Conservation (phyloP, 2,329 filamentous ascomycete species). For the Akanthomyces uredinophilus region DNA sequence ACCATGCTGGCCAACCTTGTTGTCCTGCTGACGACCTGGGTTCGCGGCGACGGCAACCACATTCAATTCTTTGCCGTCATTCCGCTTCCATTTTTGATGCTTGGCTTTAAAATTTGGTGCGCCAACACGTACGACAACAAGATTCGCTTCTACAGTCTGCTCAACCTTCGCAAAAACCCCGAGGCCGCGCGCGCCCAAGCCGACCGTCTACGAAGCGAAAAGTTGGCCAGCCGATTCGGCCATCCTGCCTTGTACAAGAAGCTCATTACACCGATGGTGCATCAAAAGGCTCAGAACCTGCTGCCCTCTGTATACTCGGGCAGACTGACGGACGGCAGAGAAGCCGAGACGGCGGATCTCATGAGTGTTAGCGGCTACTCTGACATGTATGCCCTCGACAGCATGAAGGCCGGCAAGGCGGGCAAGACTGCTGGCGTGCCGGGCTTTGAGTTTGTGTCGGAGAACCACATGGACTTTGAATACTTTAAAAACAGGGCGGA, state of each 20-base stretch:
- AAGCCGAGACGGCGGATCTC: slow-evolving; percentile 50
- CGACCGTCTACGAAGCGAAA: slow-evolving; percentile 56
- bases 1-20: slow-evolving; percentile 73
- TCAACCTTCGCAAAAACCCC: slow-evolving; percentile 44
- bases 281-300: slow-evolving; percentile 81
- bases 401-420: slow-evolving; percentile 59
- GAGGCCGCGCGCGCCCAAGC: slow-evolving; percentile 47
- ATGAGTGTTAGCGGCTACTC: slow-evolving; percentile 67
- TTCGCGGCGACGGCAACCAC: slow-evolving; percentile 57
- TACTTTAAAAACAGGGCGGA: slow-evolving; percentile 88
- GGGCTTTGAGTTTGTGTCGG: slow-evolving; percentile 86
- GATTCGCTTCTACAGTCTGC: slow-evolving; percentile 73
- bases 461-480: slow-evolving; percentile 80
- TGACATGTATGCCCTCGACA: slow-evolving; percentile 73
- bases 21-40: slow-evolving; percentile 70
- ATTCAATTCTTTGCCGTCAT: slow-evolving; percentile 60
- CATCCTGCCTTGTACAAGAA: slow-evolving; percentile 87
- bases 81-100: slow-evolving; percentile 72
- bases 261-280: slow-evolving; percentile 91
- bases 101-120: slow-evolving; percentile 86
- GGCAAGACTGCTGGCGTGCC: slow-evolving; percentile 48
- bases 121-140: slow-evolving; percentile 68
- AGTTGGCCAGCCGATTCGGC: slow-evolving; percentile 72
- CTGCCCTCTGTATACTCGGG: slow-evolving; percentile 83
- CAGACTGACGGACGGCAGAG: slow-evolving; percentile 63